A percentile compares a stretch with the other conserved stretches of the same genome.
These are phyloP conservation scores for Neurospora intermedia DNA, from an alignment of 495 filamentous ascomycete species.

Conservation along the genomic window DNA sequence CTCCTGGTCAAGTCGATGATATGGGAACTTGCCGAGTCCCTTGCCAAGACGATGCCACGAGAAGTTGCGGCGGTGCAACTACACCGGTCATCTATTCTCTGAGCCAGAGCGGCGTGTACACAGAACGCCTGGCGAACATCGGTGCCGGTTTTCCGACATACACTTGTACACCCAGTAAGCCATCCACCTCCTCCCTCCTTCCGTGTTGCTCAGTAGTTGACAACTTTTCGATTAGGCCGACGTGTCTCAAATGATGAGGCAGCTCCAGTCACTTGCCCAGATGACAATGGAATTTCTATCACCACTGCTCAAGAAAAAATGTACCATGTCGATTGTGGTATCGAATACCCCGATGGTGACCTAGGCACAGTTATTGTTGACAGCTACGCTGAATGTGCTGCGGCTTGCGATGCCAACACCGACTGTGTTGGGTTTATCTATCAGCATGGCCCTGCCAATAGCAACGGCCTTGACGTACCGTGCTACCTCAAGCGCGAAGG, in stretches of 20 bases:
- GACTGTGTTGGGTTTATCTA: neutral
- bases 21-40: slow-evolving; percentile 3
- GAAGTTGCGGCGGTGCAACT: neutral
- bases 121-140: neutral
- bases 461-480: neutral
- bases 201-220: neutral
- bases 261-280: neutral
- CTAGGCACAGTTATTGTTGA: neutral
- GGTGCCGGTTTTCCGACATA: neutral
- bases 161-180: neutral
- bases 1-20: neutral
- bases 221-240: neutral
- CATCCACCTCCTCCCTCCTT: neutral
- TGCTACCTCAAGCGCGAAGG: neutral
- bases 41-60: neutral
- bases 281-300: neutral
- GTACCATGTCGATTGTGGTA: neutral
- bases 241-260: neutral
- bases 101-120: neutral
- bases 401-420: neutral
- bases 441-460: neutral
- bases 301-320: neutral
- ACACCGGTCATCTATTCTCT: neutral
- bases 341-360: neutral
- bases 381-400: neutral